Evolutionary conservation across 164 flowering plant genomes (phyloP).

Genomic region (Dillenia suffruticosa): DNA sequence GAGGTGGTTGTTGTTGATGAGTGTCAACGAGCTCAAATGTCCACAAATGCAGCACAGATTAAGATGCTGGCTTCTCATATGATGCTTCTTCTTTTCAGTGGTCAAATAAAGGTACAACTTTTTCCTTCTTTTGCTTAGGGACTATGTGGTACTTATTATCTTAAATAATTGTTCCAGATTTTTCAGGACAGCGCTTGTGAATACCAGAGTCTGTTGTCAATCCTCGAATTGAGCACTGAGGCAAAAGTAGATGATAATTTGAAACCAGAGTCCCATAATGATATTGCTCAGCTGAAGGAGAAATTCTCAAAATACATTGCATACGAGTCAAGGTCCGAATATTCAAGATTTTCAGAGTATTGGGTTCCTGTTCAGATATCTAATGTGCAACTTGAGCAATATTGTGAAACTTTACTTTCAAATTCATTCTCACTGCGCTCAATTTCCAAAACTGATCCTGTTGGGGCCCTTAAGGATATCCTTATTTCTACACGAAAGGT

Average conservation of each 20-base stretch:
- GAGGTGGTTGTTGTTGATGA: slow-evolving; percentile 63
- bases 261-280: slow-evolving; percentile 22
- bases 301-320: slow-evolving; percentile 34
- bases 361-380: slow-evolving; percentile 89
- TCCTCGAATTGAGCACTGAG: slow-evolving; percentile 35
- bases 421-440: slow-evolving; percentile 55
- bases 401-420: slow-evolving; percentile 59
- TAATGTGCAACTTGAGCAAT: slow-evolving; percentile 82
- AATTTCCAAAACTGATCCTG: slow-evolving; percentile 47
- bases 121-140: background rate
- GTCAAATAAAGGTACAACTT: slow-evolving; percentile 45
- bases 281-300: slow-evolving; percentile 42
- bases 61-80: slow-evolving; percentile 34
- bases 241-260: slow-evolving; percentile 2
- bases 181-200: slow-evolving; percentile 54
- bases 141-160: slow-evolving; percentile 6
- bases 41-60: slow-evolving; percentile 33
- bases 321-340: slow-evolving; percentile 39
- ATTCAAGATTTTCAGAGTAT: slow-evolving; percentile 66
- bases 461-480: slow-evolving; percentile 59
- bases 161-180: slow-evolving; percentile 1
- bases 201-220: slow-evolving; percentile 39
- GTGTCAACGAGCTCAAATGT: slow-evolving; percentile 34
- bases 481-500: slow-evolving; percentile 70
- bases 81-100: slow-evolving; percentile 48